Conservation (phyloP, 345 rosid genomes). For the Odontarrhena argentea region DNA sequence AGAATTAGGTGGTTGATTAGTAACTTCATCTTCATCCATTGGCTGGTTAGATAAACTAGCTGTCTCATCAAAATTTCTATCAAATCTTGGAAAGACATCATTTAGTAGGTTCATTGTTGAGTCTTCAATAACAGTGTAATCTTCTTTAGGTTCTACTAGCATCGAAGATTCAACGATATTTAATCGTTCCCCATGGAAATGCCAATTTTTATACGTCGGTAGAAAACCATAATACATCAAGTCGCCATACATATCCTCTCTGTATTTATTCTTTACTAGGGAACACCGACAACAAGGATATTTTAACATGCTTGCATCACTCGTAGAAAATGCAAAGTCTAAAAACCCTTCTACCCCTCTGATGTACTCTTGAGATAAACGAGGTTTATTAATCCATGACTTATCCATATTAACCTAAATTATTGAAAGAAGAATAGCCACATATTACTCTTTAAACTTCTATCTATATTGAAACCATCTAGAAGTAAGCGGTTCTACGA, state of each 20-base stretch:
- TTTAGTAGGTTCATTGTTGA: background rate
- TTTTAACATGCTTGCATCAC: no score
- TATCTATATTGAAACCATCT: no score
- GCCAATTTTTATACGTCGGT: background rate
- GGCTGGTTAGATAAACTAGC: background rate
- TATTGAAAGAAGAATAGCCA: no score
- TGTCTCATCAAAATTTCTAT: background rate
- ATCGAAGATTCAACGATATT: background rate
- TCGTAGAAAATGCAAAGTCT: background rate
- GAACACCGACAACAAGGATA: no score
- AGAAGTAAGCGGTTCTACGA: no score
- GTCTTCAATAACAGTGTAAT: background rate
- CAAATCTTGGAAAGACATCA: background rate
- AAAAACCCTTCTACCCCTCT: background rate
- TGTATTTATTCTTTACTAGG: no score
- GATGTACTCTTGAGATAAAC: conserved; percentile 5
- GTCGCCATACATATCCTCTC: background rate
- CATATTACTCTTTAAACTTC: no score
- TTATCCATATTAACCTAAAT: background rate
- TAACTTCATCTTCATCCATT: background rate
- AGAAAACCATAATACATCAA: background rate
- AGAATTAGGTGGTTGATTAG: background rate
- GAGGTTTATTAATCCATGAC: background rate
- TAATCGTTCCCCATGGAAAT: background rate
- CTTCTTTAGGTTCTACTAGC: background rate